Percentiles rank a stretch among this genome's conserved stretches.
phyloP scores from a whole-genome alignment of 1,284 basidiomycete genomes.

The Laetiporus sulphureus region DNA sequence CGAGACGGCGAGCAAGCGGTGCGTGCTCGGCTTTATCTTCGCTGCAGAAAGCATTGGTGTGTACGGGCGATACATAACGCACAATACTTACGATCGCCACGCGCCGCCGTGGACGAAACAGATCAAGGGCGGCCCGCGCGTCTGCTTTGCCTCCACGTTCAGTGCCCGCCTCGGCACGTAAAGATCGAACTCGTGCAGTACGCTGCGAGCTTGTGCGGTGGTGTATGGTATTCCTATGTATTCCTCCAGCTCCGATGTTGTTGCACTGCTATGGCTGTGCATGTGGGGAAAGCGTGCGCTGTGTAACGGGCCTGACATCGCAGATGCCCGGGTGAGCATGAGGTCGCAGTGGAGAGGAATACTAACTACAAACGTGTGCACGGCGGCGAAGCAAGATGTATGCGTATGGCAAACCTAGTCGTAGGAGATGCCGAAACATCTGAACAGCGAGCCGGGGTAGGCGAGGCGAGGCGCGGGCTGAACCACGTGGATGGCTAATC shows the following conservation, averaged over 20 bases:
- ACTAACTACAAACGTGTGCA: not conserved
- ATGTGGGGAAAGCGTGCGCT: not conserved
- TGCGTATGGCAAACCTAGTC: not conserved
- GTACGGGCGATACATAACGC: too few relatives aligned
- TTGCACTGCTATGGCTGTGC: not conserved
- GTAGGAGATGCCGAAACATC: not conserved
- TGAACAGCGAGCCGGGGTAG: too few relatives aligned
- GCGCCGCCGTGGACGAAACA: constrained; percentile 71
- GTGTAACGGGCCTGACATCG: too few relatives aligned
- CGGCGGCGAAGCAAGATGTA: not conserved
- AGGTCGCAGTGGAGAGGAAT: not conserved
- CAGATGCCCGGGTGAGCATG: too few relatives aligned
- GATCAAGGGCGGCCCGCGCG: constrained; percentile 14
- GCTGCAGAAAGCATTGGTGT: constrained; percentile 28
- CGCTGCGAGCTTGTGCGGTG: constrained; percentile 16
- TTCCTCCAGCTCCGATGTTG: constrained; percentile 3
- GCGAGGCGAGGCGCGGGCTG: not conserved
- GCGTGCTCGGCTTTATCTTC: constrained; percentile 64
- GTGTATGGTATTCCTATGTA: constrained; percentile 40
- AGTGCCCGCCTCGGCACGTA: constrained; percentile 30
- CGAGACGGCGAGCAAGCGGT: constrained; percentile 46
- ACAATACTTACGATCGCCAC: constrained; percentile 61
- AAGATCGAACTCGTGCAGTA: constrained; percentile 41
- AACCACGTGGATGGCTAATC: not conserved
- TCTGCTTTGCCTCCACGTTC: constrained; percentile 1